Base-by-base conservation (phyloP, 495 filamentous ascomycete genomes). In the Lepidopterella palustris region DNA sequence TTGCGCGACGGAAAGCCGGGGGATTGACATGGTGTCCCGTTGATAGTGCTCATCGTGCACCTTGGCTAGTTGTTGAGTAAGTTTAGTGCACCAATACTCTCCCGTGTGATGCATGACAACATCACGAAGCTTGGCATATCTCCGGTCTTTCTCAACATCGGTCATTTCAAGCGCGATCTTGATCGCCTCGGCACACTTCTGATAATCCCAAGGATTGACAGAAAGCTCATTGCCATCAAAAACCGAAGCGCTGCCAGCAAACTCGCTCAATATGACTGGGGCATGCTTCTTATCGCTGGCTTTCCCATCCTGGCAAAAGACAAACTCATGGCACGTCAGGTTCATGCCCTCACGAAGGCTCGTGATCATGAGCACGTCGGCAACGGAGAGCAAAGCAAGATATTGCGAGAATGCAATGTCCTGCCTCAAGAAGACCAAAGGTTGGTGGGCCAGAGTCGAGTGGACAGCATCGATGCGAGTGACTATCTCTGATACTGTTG, bases 271-370 rank as follows among this genome's bases (percentile, higher is more conserved):
- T 63, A 97, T 95, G 51, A 97, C 77, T 2, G 90, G 89, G 6
- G 89, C 89, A 69, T 91, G 84, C 68, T 87, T 90, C 72, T 88
- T 88, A 53, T 84, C 77, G 23, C 75, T 78, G 55, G 79, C 77
- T 65, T 81, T 83, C n/a, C 90, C 90, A 71, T 96, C 92, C 70
- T 97, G 92, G 64, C 91, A 96, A 62, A 87, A 90, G 27, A 96
- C 80, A 68, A 88, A 97, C 72, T 97, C 92, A 68, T 96, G 92
- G 47, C 84, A 87, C 5, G 92, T 95, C 35, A 97, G 74, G 66
- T 96, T 96, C 92, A 96, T 97, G 42, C 92, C 92, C 68, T 96
- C 92, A 50, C 92, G 88, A 54, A 96, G 82, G 70, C 87, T 91
- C 5, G 92, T 90, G 68, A 97, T 91, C 82, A 95, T 92, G 28